Percentiles rank a stretch among this genome's conserved stretches.
Conservation (phyloP, 1,284 basidiomycete species). For the Ceratobasidium sp. region DNA sequence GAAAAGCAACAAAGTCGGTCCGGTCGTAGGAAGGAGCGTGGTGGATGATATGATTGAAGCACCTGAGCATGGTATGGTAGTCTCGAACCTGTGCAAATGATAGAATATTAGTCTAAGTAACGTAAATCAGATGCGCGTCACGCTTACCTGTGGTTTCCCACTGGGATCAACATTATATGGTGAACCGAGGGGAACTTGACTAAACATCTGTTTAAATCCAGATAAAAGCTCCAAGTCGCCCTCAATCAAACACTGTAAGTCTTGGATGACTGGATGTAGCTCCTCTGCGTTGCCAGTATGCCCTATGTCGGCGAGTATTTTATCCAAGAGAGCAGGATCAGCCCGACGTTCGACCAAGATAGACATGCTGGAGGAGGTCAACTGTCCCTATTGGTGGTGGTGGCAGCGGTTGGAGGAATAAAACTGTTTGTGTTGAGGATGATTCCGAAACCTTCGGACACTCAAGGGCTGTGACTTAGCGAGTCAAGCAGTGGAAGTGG, state of each 20-base stretch:
- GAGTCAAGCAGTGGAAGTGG: too few species aligned
- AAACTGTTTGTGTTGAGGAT: too few species aligned
- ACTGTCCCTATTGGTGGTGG: too few species aligned
- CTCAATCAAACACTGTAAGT: conserved; percentile 35
- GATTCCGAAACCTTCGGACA: too few species aligned
- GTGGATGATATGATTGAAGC: conserved; percentile 63
- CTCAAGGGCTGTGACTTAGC: too few species aligned
- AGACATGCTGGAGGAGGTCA: too few species aligned
- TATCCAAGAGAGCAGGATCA: too few species aligned
- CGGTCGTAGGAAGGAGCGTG: conserved; percentile 61
- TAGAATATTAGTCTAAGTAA: background rate
- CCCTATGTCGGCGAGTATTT: too few species aligned
- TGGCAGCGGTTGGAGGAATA: too few species aligned
- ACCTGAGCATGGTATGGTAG: conserved; percentile 62
- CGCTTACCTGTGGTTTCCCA: conserved; percentile 23
- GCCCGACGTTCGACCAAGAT: too few species aligned
- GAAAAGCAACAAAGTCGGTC: conserved; percentile 63
- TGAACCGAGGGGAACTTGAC: background rate
- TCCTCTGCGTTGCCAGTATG: background rate
- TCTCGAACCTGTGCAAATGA: conserved; percentile 58
- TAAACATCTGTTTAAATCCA: conserved; percentile 40
- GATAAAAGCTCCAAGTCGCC: conserved; percentile 9
- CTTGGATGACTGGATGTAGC: conserved; percentile 35
- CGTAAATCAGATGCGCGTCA: background rate
- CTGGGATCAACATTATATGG: conserved; percentile 32